Evolutionary conservation across 2,329 filamentous ascomycete species (phyloP), one percentile per base, ranked within the genome.

Genomic region (Drechslera avenae): DNA sequence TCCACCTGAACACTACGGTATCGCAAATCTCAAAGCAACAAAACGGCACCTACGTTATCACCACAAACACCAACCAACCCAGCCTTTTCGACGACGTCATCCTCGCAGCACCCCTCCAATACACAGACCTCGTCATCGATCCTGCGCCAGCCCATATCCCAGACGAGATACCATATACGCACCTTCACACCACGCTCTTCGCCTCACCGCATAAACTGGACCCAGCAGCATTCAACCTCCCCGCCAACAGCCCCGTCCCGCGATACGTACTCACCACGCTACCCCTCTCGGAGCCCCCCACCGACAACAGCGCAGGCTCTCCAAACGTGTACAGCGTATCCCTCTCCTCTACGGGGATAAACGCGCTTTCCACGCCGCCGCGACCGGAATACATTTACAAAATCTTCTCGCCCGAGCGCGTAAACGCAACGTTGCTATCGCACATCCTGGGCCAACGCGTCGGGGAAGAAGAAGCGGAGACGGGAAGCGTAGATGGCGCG

Each of bases 161-260:
- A 1, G 88, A 94, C 59, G 73, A 83, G 37, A 86, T 97, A n/a
- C 89, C 90, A 0, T 99, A 97, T 70, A 89, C 91, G 2, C 83
- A 83, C 39, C 81, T 97, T 0, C 88, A 97, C 66, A 93, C 97
- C 44, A 97, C 93, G 0, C 83, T 97, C 1, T 93, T 99, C 65
- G 81, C 92, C 0, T 90, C 91, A 0, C 86, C 90, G 0, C 83
- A 86, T 61, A 80, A 76, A n/a, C 81, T 96, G n/a, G 86, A 83
- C 16, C 82, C 88, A 0, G 72, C 72, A 2, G 91, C 86, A 68
- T 97, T 97, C 78, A 83, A 84, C 48, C 79, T 95, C 1, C 66
- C 78, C 2, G 69, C 80, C 0, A 80, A 75, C n/a, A 74, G 78
- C 23, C 71, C 77, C 13, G 83, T 88, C 0, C 94, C 94, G 0